Conservation (phyloP, 257 asterid genomes). For the Fraxinus americana region DNA sequence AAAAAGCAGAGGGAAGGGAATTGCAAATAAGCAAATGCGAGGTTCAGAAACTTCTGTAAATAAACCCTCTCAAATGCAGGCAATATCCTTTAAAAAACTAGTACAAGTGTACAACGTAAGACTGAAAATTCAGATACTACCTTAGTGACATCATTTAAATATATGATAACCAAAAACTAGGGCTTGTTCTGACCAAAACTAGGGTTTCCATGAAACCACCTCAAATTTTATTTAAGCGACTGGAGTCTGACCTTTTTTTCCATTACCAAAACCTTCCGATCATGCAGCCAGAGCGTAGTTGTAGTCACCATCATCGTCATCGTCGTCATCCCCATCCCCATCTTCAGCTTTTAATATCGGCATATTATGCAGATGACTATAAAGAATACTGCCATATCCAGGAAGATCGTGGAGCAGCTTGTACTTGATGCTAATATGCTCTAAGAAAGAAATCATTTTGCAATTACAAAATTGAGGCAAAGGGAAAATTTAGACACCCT, state of each 20-base stretch:
- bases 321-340: background rate
- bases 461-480: background rate
- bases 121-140: background rate
- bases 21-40: background rate
- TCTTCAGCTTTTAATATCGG: background rate
- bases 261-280: background rate
- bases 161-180: background rate
- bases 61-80: background rate
- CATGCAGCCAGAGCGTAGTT: background rate
- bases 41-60: background rate
- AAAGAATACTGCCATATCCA: background rate
- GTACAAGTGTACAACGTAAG: background rate
- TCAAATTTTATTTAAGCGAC: background rate
- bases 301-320: background rate
- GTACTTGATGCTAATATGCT: background rate
- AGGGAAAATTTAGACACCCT: too few relatives aligned
- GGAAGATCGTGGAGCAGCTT: background rate
- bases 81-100: background rate
- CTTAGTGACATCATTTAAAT: background rate
- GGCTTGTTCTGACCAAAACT: background rate
- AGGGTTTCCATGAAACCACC: background rate
- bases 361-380: background rate
- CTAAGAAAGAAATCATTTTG: background rate
- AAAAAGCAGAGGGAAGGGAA: background rate
- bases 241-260: background rate